phyloP scores from a whole-genome alignment of 2,329 filamentous ascomycete species.

The Cordyceps cateniannulata region DNA sequence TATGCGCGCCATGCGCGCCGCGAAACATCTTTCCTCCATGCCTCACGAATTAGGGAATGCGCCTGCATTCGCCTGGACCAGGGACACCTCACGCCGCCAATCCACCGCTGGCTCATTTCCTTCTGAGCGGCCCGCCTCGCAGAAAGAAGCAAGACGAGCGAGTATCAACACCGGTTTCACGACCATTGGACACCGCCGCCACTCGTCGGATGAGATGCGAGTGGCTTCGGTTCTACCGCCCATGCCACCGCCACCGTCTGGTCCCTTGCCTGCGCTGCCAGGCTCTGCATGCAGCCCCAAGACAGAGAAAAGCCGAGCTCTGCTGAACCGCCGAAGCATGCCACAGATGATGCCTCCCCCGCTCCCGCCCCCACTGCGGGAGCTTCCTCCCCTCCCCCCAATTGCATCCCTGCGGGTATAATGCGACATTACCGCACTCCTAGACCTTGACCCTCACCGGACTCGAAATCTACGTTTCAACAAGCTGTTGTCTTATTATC shows the following conservation, averaged over 20 bases:
- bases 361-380: slow-evolving; percentile 47
- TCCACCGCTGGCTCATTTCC: not conserved
- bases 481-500: not conserved
- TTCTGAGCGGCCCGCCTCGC: not conserved
- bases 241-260: slow-evolving; percentile 23
- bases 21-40: not conserved
- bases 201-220: slow-evolving; percentile 9
- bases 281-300: slow-evolving; percentile 18
- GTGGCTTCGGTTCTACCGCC: not conserved
- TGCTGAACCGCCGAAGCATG: slow-evolving; percentile 41
- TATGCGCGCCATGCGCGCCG: not conserved
- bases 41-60: not conserved
- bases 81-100: not conserved
- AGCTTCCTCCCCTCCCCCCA: slow-evolving; percentile 46
- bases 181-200: not conserved
- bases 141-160: not conserved
- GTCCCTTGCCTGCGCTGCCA: slow-evolving; percentile 27
- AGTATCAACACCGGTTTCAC: not conserved
- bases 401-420: slow-evolving; percentile 15
- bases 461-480: not conserved
- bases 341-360: slow-evolving; percentile 42
- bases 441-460: slow-evolving; percentile 2
- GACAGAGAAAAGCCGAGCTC: slow-evolving; percentile 18
- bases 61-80: slow-evolving; percentile 5
- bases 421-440: not conserved